A percentile compares a stretch with the other conserved stretches of the same genome.
These are phyloP conservation scores for Dioscorea dumetorum DNA, from an alignment of 106 monocot species.

Conservation along the genomic window DNA sequence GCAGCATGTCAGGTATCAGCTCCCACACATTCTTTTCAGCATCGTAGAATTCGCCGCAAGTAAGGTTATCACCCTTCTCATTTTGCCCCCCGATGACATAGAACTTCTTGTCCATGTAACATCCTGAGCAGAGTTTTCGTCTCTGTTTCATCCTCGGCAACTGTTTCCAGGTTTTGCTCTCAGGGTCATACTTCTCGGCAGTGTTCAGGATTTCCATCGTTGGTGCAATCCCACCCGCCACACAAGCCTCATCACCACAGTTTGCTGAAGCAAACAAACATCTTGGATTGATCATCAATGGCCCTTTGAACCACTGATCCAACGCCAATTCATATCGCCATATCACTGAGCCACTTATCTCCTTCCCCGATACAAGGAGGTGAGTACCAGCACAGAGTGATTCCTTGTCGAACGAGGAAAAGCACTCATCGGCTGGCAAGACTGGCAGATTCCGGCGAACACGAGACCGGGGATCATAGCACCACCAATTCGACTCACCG, in stretches of 20 bases:
- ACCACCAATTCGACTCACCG: constrained; percentile 31
- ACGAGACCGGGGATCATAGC: constrained; percentile 16
- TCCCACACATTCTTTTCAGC: constrained; percentile 14
- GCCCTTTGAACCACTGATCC: constrained; percentile 28
- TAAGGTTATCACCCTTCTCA: constrained; percentile 24
- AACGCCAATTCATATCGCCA: constrained; percentile 26
- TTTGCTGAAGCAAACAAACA: constrained; percentile 32
- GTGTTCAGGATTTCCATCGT: constrained; percentile 15
- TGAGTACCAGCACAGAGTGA: constrained; percentile 28
- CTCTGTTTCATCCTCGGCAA: constrained; percentile 18
- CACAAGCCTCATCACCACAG: constrained; percentile 25
- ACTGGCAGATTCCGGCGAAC: constrained; percentile 20
- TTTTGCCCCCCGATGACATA: constrained; percentile 34
- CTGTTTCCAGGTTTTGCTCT: constrained; percentile 11
- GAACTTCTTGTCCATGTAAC: constrained; percentile 33
- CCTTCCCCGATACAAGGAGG: constrained; percentile 33
- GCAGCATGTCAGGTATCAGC: constrained; percentile 20
- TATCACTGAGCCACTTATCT: constrained; percentile 16
- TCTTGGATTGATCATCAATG: constrained; percentile 19
- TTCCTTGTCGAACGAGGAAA: constrained; percentile 27
- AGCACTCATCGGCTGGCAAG: constrained; percentile 26
- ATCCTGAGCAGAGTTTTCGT: constrained; percentile 31
- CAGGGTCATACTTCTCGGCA: constrained; percentile 27
- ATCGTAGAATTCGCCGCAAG: constrained; percentile 29
- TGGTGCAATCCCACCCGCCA: constrained; percentile 21